A percentile compares a stretch with the other conserved stretches of the same genome.
Evolutionary conservation across 352 stramenopile genomes (phyloP).

Genomic region (Globisporangium rhizosaccharum): DNA sequence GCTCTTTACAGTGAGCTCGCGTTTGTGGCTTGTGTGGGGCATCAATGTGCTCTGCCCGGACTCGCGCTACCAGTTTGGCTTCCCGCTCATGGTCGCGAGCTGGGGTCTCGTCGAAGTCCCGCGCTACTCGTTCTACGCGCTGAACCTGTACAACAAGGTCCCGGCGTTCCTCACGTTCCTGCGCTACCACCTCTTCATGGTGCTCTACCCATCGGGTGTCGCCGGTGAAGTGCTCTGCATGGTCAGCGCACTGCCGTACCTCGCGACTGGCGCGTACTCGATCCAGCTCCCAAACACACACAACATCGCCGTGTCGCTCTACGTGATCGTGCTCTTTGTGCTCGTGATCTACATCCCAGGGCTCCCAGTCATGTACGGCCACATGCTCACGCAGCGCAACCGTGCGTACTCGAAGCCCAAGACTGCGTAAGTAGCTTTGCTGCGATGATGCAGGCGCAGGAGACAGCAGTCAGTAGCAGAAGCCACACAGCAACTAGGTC

Average conservation of each 20-base stretch:
- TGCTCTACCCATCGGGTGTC: conserved; percentile 98
- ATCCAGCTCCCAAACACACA: conserved; percentile 73
- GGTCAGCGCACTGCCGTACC: conserved; percentile 52
- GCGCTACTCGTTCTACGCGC: conserved; percentile 97
- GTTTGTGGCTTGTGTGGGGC: conserved; percentile 92
- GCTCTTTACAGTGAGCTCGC: conserved; percentile 67
- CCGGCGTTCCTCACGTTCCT: conserved; percentile 97
- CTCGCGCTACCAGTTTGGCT: conserved; percentile 75
- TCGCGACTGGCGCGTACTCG: conserved; percentile 56
- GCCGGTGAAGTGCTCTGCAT: conserved; percentile 83
- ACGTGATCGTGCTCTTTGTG: conserved; percentile 61
- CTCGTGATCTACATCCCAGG: conserved; percentile 73
- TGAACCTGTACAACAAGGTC: conserved; percentile 91
- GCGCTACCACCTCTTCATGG: conserved; percentile 97
- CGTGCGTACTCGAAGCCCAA: conserved; percentile 78
- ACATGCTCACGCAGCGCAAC: conserved; percentile 85
- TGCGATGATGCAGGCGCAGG: neutral
- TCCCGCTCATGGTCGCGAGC: conserved; percentile 84
- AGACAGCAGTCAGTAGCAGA: neutral
- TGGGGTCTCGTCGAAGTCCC: conserved; percentile 90
- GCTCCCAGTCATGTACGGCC: conserved; percentile 77
- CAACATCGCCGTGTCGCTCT: conserved; percentile 73
- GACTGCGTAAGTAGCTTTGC: conserved; percentile 31
- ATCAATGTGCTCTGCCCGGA: conserved; percentile 87
- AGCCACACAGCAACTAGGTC: neutral